Conservation (phyloP, 192 early-diverging fungal genomes). For the Coemansia sp. region DNA sequence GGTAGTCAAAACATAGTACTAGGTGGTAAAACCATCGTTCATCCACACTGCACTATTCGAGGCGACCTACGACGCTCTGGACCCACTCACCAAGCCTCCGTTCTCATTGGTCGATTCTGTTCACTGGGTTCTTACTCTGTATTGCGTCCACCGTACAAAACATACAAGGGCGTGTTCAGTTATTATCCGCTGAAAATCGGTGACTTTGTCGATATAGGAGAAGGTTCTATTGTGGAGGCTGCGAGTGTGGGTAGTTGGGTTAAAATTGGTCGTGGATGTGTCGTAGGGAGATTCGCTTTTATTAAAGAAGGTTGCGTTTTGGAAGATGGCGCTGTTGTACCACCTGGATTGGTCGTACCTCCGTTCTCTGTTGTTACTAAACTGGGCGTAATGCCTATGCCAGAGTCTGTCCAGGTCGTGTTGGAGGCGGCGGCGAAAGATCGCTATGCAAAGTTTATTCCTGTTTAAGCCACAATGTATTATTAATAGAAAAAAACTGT, state of each 20-base stretch:
- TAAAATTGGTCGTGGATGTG: constrained; percentile 89
- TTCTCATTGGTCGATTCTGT: constrained; percentile 93
- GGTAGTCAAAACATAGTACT: constrained; percentile 96
- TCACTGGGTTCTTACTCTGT: constrained; percentile 75
- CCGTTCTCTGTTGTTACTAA: constrained; percentile 66
- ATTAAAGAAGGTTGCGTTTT: constrained; percentile 95
- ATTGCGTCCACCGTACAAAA: constrained; percentile 93
- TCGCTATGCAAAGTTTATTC: constrained; percentile 74
- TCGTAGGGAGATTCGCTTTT: constrained; percentile 94
- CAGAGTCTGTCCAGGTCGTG: constrained; percentile 84
- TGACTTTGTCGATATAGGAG: constrained; percentile 89
- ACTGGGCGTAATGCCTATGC: constrained; percentile 65
- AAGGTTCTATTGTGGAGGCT: constrained; percentile 88
- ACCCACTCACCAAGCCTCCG: constrained; percentile 81
- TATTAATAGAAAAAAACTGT: background rate
- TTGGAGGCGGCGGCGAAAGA: constrained; percentile 79
- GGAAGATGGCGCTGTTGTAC: constrained; percentile 88
- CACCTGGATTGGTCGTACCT: constrained; percentile 90
- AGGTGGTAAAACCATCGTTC: constrained; percentile 96
- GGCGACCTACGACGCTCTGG: constrained; percentile 92
- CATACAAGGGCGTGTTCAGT: constrained; percentile 88
- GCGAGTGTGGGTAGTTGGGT: constrained; percentile 92
- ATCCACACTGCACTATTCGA: constrained; percentile 87
- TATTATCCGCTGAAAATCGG: constrained; percentile 98
- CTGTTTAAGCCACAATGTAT: background rate